Base-by-base conservation (phyloP, 2,329 filamentous ascomycete species). In the Dactylella cylindrospora region DNA sequence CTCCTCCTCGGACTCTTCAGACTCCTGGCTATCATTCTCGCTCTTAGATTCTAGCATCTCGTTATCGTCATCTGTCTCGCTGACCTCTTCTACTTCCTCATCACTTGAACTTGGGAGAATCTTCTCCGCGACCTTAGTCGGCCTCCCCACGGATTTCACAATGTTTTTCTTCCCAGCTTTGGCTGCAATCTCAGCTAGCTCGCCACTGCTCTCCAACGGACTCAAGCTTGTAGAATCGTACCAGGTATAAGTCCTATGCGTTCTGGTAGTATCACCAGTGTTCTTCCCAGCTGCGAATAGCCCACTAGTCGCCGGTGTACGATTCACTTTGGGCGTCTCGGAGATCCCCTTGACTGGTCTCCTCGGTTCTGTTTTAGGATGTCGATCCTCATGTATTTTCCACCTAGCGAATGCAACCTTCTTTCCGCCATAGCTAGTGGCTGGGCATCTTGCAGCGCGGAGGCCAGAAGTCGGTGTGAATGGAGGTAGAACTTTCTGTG, bases 201-300 rank as follows among this genome's bases (percentile, higher is more conserved):
- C 46, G 3, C 32, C 33, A 17, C 32, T 40, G 13, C 46, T 39
- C 15, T 53, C 35, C 22, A 61, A 38, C 0, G 55, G 41, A 33
- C 55, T 61, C 13, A 61, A 61, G 20, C 47, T 53, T 3, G 28
- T 53, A 10, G 55, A 61, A 47, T 61, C 41, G 32, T 61, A 61
- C 55, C 55, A 61, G 3, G 33, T 49, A 15, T 39, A 35, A 2
- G 6, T 43, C 9, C 55, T 40, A 39, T 53, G 55, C 33, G 17
- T 19, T 2, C 40, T 25, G 3, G 43, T 49, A 13, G 15, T 45
- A 13, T 26, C 44, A 17, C n/a, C 32, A 6, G 25, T 36, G n/a
- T 33, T 33, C 23, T 29, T 29, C 6, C 35, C 15, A 20, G 20
- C 28, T 15, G 12, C 36, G 17, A 26, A 32, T 5, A 53, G 32